A percentile compares a stretch with the other conserved stretches of the same genome.
These are phyloP conservation scores for Holtermannia corniformis DNA, from an alignment of 768 basidiomycete species.

Conservation along the genomic window DNA sequence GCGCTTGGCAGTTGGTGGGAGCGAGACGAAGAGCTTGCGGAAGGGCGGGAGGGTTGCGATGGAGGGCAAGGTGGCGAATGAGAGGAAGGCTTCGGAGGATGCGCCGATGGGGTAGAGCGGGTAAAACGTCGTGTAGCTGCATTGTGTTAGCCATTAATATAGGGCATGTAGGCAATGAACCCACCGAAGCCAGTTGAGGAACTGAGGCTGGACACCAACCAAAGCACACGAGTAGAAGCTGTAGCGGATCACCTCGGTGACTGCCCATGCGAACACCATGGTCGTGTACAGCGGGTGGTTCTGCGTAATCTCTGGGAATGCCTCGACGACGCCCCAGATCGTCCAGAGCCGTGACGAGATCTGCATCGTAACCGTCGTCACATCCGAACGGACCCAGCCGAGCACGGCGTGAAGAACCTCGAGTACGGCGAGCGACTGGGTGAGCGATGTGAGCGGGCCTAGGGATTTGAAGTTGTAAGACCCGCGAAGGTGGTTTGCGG, in stretches of 20 bases:
- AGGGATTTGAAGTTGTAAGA: slow-evolving; percentile 51
- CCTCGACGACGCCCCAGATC: slow-evolving; percentile 72
- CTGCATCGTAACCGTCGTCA: slow-evolving; percentile 66
- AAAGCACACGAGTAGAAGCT: slow-evolving; percentile 69
- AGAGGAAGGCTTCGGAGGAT: slow-evolving; percentile 75
- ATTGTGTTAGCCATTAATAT: background rate
- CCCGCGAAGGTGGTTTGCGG: slow-evolving; percentile 51
- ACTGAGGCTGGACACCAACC: slow-evolving; percentile 47
- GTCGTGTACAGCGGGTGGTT: slow-evolving; percentile 70
- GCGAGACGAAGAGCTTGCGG: slow-evolving; percentile 15
- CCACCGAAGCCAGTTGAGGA: slow-evolving; percentile 42
- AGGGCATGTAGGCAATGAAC: background rate
- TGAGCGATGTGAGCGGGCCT: slow-evolving; percentile 55
- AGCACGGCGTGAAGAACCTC: slow-evolving; percentile 74
- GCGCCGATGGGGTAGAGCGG: slow-evolving; percentile 90
- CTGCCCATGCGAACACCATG: slow-evolving; percentile 87
- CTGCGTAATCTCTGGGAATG: slow-evolving; percentile 57
- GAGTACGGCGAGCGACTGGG: slow-evolving; percentile 73
- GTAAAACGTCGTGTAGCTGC: slow-evolving; percentile 93
- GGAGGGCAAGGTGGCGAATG: slow-evolving; percentile 64
- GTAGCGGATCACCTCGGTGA: slow-evolving; percentile 87
- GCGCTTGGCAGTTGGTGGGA: slow-evolving; percentile 12
- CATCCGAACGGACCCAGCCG: slow-evolving; percentile 68
- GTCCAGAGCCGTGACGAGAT: slow-evolving; percentile 71
- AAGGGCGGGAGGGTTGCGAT: slow-evolving; percentile 13